A percentile compares a stretch with the other conserved stretches of the same genome.
These are phyloP conservation scores for Stereum hirsutum DNA, from an alignment of 1,284 basidiomycete genomes.

Conservation along the genomic window DNA sequence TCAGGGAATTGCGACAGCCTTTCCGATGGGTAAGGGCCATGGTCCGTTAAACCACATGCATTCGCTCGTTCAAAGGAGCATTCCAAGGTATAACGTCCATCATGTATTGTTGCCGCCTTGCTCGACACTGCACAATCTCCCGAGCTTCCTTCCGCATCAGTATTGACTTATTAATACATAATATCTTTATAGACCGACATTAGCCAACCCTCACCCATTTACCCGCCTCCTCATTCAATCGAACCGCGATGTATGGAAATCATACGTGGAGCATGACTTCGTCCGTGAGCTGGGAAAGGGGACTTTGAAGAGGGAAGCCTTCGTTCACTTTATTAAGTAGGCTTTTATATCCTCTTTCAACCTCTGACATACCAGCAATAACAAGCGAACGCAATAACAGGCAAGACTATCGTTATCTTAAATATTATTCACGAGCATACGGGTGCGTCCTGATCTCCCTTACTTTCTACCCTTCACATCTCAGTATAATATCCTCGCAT, in stretches of 20 bases:
- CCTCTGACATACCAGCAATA: background rate
- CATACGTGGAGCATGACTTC: conserved; percentile 80
- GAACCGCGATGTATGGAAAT: conserved; percentile 54
- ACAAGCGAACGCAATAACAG: too few species aligned
- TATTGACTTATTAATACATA: background rate
- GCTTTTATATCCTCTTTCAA: conserved; percentile 10
- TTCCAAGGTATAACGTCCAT: conserved; percentile 41
- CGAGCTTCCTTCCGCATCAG: background rate
- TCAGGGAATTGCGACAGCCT: conserved; percentile 66
- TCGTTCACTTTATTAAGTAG: conserved; percentile 83
- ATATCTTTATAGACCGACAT: conserved; percentile 46
- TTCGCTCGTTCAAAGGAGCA: conserved; percentile 34
- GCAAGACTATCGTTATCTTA: conserved; percentile 72
- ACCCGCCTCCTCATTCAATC: conserved; percentile 58
- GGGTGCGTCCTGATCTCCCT: conserved; percentile 30
- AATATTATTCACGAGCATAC: conserved; percentile 72
- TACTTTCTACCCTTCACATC: background rate
- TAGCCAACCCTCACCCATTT: conserved; percentile 58
- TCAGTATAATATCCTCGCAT: background rate
- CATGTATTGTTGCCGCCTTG: too few species aligned
- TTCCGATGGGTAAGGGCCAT: conserved; percentile 65
- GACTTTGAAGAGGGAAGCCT: conserved; percentile 53
- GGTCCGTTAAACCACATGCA: conserved; percentile 89
- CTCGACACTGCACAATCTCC: too few species aligned
- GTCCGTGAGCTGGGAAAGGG: conserved; percentile 69